Conservation (phyloP, 257 asterid species). For the Nicotiana benthamiana region DNA sequence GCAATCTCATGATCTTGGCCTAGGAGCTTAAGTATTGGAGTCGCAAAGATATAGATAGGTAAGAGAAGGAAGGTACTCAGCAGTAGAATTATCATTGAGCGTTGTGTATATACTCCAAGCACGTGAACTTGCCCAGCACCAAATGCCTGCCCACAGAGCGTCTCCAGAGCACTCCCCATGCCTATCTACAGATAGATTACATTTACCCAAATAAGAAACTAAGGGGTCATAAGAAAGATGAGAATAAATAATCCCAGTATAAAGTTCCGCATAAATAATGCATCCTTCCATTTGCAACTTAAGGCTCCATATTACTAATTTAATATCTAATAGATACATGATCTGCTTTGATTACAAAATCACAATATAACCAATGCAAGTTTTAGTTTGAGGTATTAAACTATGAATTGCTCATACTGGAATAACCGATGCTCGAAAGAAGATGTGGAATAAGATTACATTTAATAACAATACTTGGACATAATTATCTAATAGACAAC, state of each 20-base stretch:
- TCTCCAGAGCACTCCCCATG: constrained; percentile 96
- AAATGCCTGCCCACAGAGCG: constrained; percentile 80
- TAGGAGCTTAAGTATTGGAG: constrained; percentile 65
- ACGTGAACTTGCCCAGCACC: constrained; percentile 78
- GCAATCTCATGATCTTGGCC: constrained; percentile 63
- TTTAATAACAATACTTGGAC: not conserved
- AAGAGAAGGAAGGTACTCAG: constrained; percentile 38
- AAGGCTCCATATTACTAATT: not conserved
- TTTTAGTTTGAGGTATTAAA: not conserved
- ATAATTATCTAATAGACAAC: too few relatives aligned
- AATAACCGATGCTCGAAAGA: not conserved
- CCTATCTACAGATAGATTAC: constrained; percentile 53
- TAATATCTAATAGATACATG: not conserved
- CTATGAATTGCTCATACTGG: not conserved
- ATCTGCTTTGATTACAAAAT: not conserved
- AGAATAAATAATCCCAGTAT: not conserved
- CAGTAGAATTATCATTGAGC: constrained; percentile 57
- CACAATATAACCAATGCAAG: not conserved
- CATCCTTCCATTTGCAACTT: not conserved
- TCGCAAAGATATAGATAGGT: constrained; percentile 63
- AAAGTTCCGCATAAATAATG: not conserved
- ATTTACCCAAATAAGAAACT: not conserved
- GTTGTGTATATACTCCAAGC: constrained; percentile 84
- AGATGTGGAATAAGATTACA: not conserved
- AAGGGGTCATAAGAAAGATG: not conserved